Conservation (phyloP, 768 basidiomycete genomes). For the Daedaleopsis sinensis region DNA sequence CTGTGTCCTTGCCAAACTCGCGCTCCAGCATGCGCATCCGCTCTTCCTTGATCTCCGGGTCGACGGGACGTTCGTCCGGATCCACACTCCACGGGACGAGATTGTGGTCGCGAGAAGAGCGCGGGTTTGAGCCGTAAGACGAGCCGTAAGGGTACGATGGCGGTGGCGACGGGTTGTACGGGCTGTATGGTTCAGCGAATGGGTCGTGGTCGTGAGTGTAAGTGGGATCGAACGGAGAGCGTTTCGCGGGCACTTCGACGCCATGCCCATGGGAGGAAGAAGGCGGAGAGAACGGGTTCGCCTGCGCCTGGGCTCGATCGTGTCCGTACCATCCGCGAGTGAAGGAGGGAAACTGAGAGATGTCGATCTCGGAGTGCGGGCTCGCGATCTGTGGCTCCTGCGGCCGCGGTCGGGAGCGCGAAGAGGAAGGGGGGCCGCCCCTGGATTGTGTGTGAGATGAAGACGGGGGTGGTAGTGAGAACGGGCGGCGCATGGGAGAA, state of each 20-base stretch:
- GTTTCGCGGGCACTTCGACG: conserved; percentile 19
- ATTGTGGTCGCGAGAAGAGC: conserved; percentile 36
- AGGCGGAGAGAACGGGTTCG: conserved; percentile 9
- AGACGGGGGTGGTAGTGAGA: conserved; percentile 49
- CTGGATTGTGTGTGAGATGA: conserved; percentile 29
- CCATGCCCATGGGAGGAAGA: conserved; percentile 14
- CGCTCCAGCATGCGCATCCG: conserved; percentile 71
- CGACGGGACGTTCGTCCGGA: conserved; percentile 44
- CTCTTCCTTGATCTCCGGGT: conserved; percentile 63
- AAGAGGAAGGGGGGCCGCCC: conserved; percentile 19
- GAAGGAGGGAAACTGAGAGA: conserved; percentile 66
- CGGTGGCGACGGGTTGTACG: conserved; percentile 32
- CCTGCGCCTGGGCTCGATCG: conserved; percentile 18
- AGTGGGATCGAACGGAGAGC: conserved; percentile 39
- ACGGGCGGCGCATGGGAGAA: conserved; percentile 43
- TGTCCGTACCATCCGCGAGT: conserved; percentile 62
- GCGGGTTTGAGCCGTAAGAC: conserved; percentile 38
- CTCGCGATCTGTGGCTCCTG: conserved; percentile 18
- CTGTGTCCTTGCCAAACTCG: conserved; percentile 54
- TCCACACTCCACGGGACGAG: conserved; percentile 58
- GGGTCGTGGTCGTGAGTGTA: conserved; percentile 33
- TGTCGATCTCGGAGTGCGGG: conserved; percentile 53
- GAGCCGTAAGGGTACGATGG: conserved; percentile 30
- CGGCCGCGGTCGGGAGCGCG: neutral
- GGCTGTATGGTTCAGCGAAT: conserved; percentile 28